These are phyloP conservation scores for Scenedesmus sp. DNA, from an alignment of 163 green algal species.

Conservation along the genomic window DNA sequence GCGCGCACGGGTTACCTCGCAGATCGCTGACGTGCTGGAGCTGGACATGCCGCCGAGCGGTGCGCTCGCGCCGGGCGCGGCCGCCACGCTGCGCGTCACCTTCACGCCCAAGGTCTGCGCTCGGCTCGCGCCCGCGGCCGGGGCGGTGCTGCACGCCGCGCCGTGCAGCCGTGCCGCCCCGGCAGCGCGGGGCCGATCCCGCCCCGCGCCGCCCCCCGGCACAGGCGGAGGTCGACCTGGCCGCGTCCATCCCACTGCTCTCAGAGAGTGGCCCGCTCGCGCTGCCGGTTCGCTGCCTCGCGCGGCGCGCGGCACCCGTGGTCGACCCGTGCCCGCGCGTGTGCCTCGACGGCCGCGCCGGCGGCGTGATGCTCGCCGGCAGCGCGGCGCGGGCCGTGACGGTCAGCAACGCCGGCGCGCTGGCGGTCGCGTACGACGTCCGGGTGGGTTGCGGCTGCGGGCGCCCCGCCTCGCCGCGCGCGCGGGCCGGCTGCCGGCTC, in stretches of 20 bases:
- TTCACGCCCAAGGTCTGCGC: conserved; percentile 67
- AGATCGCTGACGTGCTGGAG: conserved; percentile 59
- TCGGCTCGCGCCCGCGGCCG: neutral
- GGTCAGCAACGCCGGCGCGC: conserved; percentile 67
- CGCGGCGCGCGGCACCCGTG: conserved; percentile 54
- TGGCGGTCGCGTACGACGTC: conserved; percentile 61
- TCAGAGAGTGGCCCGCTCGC: conserved; percentile 66
- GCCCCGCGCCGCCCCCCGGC: no score
- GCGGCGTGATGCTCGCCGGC: conserved; percentile 66
- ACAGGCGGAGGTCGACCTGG: conserved; percentile 66
- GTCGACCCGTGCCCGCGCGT: conserved; percentile 34
- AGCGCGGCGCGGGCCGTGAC: conserved; percentile 41
- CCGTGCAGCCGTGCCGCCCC: neutral
- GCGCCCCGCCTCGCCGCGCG: no score
- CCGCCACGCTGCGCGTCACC: conserved; percentile 56
- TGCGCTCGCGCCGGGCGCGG: conserved; percentile 65
- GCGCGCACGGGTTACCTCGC: no score
- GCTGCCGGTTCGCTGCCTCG: conserved; percentile 65
- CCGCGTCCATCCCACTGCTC: conserved; percentile 61
- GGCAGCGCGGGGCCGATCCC: no score
- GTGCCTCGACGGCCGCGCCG: conserved; percentile 41
- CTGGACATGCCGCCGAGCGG: conserved; percentile 70
- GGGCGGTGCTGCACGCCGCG: neutral
- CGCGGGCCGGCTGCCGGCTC: no score
- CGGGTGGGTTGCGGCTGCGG: conserved; percentile 22